Base-by-base conservation (phyloP, 495 filamentous ascomycete species). In the Penicillium malachiteum region DNA sequence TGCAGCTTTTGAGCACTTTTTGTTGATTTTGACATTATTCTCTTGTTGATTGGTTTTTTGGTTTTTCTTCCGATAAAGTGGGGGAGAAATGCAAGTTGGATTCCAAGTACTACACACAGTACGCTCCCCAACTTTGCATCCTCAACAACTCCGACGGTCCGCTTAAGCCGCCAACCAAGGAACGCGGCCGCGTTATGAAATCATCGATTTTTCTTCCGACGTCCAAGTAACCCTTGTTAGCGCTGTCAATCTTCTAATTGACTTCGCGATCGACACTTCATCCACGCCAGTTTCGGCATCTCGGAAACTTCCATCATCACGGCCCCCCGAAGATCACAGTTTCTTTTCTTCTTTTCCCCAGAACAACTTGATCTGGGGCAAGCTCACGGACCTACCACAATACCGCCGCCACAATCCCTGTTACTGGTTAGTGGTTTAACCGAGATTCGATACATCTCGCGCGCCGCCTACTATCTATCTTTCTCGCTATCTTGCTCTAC, bases 171-270 rank as follows among this genome's bases (percentile, higher is more conserved):
- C 10, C 11, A 37, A 51, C 60, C 60, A 57, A 43, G 54, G 57
- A 52, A 48, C 38, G 8, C 5, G 31, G 14, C n/a, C 16, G 11
- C 8, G 30, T 48, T 40, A 62, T 65, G 63, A 65, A 57, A 62
- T 62, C 63, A 65, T 65, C 21, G 47, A 61, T 54, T 57, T 51
- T 32, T n/a, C 45, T 9, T 33, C 12, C 26, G 4, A 33, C n/a
- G 26, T 34, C 16, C 11, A 32, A 3, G 7, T 32, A 34, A 48
- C 9, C 32, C 46, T n/a, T 17, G 18, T 14, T 48, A 35, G 48
- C 34, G 47, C 37, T 42, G 50, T 34, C 39, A 42, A 43, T 43
- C 47, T 26, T 16, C 14, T 6, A 37, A 43, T 43, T 52, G 18
- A 52, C 50, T 52, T 52, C 3, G 30, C 30, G 50, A 52, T 52